Base-by-base conservation (phyloP, 129 eudicot species). In the Calendula officinalis region DNA sequence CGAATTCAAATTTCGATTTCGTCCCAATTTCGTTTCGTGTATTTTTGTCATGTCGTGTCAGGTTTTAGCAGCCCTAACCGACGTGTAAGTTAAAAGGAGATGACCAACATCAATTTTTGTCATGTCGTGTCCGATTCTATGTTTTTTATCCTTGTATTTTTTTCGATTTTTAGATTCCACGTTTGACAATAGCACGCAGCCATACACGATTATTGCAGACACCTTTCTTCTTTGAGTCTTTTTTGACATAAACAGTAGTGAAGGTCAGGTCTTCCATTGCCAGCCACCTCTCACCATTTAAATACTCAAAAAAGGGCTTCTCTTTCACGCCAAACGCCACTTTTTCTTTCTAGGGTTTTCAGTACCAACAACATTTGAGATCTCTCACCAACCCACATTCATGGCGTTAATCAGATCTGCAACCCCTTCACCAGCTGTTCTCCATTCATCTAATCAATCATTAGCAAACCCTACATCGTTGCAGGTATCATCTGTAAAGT, bases 371-470 rank as follows among this genome's bases (percentile, higher is more conserved):
- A 40, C 54, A 15, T 36, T 37, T 6, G 36, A 62, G 42, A 64
- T 45, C 56, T 68, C 70, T 35, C 22, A 41, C 68, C 56, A 42
- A 71, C 70, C 60, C 64, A 63, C 71, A 50, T 66, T 57, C 73
- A 77, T 80, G 94, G 89, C 89, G 4, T 55, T 82, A 68, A 52
- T 74, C 64, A 60, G 86, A 80, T 80, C 94, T 55, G 54, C 88
- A 6, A 59, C 61, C 55, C 38, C 78, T 37, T 37, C 78, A 39
- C 47, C 67, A n/a, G n/a, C n/a, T 55, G 59, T 14, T 59, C 53
- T 44, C 49, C 80, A 49, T 22, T 3, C 66, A 8, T 65, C 80
- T 4, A 54, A 72, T 7, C 77, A 45, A 37, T 48, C 73, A 14
- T 37, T 40, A 8, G 48, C 83, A 4, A 0, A 9, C 16, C 78